Conservation (phyloP, 495 filamentous ascomycete species). For the Thermochaetoides thermophila region DNA sequence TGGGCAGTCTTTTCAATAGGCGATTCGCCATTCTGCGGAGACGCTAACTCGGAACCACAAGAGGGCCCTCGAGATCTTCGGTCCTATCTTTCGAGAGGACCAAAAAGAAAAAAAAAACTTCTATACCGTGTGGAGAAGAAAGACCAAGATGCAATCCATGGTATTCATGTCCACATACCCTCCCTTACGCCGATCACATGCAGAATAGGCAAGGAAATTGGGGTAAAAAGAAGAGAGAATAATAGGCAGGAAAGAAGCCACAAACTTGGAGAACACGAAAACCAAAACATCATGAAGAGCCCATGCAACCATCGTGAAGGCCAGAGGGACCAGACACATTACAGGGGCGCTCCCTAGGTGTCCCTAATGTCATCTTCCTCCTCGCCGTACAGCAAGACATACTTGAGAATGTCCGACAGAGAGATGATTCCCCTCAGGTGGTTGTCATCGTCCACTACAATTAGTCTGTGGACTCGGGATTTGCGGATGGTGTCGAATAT, state of each 20-base stretch:
- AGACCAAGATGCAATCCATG: constrained; percentile 20
- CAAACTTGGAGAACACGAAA: not conserved
- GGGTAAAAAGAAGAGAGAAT: too few relatives aligned
- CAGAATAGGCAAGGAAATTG: too few relatives aligned
- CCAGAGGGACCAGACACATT: not conserved
- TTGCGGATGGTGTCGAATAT: constrained; percentile 96
- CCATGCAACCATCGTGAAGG: not conserved
- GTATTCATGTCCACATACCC: constrained; percentile 16
- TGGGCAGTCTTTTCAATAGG: too few relatives aligned
- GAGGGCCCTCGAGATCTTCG: not conserved
- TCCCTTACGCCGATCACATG: constrained; percentile 20
- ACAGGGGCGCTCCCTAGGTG: constrained; percentile 2
- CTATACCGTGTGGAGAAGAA: constrained; percentile 13
- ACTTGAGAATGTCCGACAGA: constrained; percentile 90
- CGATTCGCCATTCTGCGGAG: not conserved
- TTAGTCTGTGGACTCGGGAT: constrained; percentile 80
- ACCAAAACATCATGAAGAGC: constrained; percentile 1
- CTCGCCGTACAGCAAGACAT: constrained; percentile 80
- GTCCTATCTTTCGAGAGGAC: constrained; percentile 4
- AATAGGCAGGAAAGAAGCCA: constrained; percentile 1
- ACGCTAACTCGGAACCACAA: not conserved
- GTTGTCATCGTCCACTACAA: constrained; percentile 81
- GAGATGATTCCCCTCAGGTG: constrained; percentile 80
- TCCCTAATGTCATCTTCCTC: constrained; percentile 35
- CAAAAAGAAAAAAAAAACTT: constrained; percentile 12